These are phyloP conservation scores for Nigrospora sphaerica DNA, from an alignment of 2,329 filamentous ascomycete species.

Conservation along the genomic window DNA sequence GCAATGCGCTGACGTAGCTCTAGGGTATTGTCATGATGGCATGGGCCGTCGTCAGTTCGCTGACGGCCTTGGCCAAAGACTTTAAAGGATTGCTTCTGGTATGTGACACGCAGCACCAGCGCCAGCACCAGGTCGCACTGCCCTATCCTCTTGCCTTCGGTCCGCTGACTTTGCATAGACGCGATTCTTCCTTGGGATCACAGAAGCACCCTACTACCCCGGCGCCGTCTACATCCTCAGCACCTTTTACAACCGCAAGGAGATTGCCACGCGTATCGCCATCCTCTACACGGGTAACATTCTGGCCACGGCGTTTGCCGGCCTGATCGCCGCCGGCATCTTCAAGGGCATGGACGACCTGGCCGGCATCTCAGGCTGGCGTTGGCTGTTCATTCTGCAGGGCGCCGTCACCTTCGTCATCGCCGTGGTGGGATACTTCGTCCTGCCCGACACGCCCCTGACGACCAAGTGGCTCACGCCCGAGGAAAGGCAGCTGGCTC, in stretches of 20 bases:
- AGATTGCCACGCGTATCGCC: slow-evolving; percentile 27
- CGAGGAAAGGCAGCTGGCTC: slow-evolving; percentile 34
- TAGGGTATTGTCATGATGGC: neutral
- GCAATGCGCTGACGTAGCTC: neutral
- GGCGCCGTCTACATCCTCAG: slow-evolving; percentile 41
- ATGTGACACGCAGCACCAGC: too few relatives aligned
- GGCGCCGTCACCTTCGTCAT: slow-evolving; percentile 15
- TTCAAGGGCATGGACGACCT: slow-evolving; percentile 25
- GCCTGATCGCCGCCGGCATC: slow-evolving; percentile 30
- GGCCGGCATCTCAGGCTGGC: slow-evolving; percentile 27
- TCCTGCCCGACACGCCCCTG: slow-evolving; percentile 29
- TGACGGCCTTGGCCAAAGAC: neutral
- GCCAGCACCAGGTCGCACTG: too few relatives aligned
- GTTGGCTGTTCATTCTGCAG: slow-evolving; percentile 21
- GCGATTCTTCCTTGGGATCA: neutral
- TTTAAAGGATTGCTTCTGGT: neutral
- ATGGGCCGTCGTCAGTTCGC: neutral
- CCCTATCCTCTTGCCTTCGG: too few relatives aligned
- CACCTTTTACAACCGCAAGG: slow-evolving; percentile 43
- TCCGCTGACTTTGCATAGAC: neutral
- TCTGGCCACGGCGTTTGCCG: slow-evolving; percentile 27
- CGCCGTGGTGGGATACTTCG: slow-evolving; percentile 16
- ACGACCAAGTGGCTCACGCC: slow-evolving; percentile 34
- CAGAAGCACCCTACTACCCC: slow-evolving; percentile 14
- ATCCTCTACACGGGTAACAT: slow-evolving; percentile 33